These are phyloP conservation scores for Phytophthora melonis DNA, from an alignment of 352 stramenopile genomes.

Conservation along the genomic window DNA sequence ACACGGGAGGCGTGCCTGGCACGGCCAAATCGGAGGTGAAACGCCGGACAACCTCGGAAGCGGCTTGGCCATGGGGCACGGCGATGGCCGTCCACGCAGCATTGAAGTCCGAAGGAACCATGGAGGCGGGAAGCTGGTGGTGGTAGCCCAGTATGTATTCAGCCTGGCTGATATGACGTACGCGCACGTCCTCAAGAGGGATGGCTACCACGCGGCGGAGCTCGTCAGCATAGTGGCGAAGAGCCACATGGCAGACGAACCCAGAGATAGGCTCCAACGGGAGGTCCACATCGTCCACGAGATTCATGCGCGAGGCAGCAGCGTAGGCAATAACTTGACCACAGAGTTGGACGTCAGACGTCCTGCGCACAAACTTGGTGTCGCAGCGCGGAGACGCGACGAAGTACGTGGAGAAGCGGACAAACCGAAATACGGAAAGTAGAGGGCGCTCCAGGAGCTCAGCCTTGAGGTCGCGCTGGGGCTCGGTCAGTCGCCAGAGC, in stretches of 20 bases:
- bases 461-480: background rate
- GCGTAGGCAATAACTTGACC: too few species aligned
- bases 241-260: too few species aligned
- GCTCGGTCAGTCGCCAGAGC: background rate
- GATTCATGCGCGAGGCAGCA: too few species aligned
- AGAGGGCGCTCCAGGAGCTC: conserved; percentile 2
- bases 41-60: background rate
- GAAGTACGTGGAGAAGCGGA: conserved; percentile 9
- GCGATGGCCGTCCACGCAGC: background rate
- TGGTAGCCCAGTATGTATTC: conserved; percentile 10
- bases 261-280: too few species aligned
- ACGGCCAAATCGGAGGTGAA: too few species aligned
- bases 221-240: too few species aligned
- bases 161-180: background rate
- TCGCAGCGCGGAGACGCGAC: background rate
- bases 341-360: too few species aligned
- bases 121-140: background rate
- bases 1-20: too few species aligned
- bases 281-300: too few species aligned
- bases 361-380: too few species aligned
- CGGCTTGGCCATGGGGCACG: too few species aligned
- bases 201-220: background rate
- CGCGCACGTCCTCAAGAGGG: conserved; percentile 7
- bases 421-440: conserved; percentile 5
- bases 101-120: background rate